These are phyloP conservation scores for Vigna reflexopilosa DNA, from an alignment of 306 rosid species.

Conservation along the genomic window DNA sequence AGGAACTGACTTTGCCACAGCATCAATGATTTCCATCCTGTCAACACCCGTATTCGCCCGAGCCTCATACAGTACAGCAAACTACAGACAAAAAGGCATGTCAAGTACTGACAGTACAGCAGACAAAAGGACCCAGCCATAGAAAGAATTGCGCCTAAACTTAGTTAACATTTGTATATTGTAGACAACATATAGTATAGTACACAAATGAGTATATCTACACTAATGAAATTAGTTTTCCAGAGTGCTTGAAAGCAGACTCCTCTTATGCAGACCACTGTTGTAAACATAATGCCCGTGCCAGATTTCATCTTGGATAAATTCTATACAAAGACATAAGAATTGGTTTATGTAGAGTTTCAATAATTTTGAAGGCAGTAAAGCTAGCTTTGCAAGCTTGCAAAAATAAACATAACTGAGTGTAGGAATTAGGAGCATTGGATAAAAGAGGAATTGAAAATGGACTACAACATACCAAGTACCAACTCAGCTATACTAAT, in stretches of 20 bases:
- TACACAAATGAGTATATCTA: not conserved
- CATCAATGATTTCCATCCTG: constrained; percentile 84
- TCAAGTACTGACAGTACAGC: constrained; percentile 20
- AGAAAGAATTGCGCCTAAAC: not conserved
- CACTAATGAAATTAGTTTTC: constrained; percentile 15
- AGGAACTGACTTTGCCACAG: constrained; percentile 90
- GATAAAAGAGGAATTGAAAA: constrained; percentile 12
- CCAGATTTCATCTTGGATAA: not conserved
- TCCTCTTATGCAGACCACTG: not conserved
- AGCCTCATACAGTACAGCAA: constrained; percentile 92
- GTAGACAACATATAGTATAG: not conserved
- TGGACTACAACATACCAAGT: not conserved
- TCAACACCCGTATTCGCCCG: constrained; percentile 93
- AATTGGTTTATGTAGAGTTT: not conserved
- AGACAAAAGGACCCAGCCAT: constrained; percentile 7
- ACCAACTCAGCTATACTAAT: not conserved
- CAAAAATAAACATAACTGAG: not conserved
- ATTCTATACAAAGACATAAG: not conserved
- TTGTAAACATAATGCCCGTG: constrained; percentile 12
- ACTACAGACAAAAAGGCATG: constrained; percentile 53
- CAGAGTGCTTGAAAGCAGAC: not conserved
- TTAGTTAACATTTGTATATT: constrained; percentile 4
- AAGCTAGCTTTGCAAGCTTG: constrained; percentile 18
- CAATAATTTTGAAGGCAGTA: not conserved
- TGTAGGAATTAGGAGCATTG: constrained; percentile 13